phyloP scores from a whole-genome alignment of 2,329 filamentous ascomycete species.

The Sporothrix curviconia region DNA sequence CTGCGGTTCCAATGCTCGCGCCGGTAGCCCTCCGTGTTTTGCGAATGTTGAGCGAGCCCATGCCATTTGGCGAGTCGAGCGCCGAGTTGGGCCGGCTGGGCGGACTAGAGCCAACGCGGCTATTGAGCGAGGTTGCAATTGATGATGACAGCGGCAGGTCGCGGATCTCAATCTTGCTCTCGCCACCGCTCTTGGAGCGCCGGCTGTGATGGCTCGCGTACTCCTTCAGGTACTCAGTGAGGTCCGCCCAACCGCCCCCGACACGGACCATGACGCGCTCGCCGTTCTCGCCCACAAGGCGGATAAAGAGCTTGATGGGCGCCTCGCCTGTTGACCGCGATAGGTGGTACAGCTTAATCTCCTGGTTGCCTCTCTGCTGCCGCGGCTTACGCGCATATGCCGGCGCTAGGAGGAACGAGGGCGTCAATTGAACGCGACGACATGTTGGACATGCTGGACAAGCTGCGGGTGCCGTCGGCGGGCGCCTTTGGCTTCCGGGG shows the following conservation, averaged over 20 bases:
- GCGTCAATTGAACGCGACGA: slow-evolving; percentile 54
- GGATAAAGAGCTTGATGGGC: slow-evolving; percentile 91
- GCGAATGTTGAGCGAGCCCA: slow-evolving; percentile 47
- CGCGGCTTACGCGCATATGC: slow-evolving; percentile 44
- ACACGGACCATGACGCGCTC: slow-evolving; percentile 97
- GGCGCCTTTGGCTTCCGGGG: slow-evolving; percentile 32
- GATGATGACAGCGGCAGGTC: slow-evolving; percentile 35
- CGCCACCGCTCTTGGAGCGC: slow-evolving; percentile 43
- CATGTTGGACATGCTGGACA: slow-evolving; percentile 44
- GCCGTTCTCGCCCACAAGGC: slow-evolving; percentile 80
- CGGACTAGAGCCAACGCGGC: slow-evolving; percentile 27
- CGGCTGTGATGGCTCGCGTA: slow-evolving; percentile 88
- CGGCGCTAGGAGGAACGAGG: slow-evolving; percentile 64
- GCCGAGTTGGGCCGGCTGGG: slow-evolving; percentile 31
- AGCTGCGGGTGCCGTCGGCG: slow-evolving; percentile 29
- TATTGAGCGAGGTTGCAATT: slow-evolving; percentile 15
- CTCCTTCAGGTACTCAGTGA: slow-evolving; percentile 89
- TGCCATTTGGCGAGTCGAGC: slow-evolving; percentile 31
- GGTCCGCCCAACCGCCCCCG: slow-evolving; percentile 94
- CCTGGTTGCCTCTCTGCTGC: slow-evolving; percentile 48
- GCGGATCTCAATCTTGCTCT: slow-evolving; percentile 53
- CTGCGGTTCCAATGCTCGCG: not conserved
- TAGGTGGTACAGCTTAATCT: slow-evolving; percentile 89
- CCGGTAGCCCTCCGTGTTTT: slow-evolving; percentile 40
- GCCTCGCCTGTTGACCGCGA: slow-evolving; percentile 75